These are phyloP conservation scores for Cladosporium sp. DNA, from an alignment of 2,329 filamentous ascomycete species.

Conservation along the genomic window DNA sequence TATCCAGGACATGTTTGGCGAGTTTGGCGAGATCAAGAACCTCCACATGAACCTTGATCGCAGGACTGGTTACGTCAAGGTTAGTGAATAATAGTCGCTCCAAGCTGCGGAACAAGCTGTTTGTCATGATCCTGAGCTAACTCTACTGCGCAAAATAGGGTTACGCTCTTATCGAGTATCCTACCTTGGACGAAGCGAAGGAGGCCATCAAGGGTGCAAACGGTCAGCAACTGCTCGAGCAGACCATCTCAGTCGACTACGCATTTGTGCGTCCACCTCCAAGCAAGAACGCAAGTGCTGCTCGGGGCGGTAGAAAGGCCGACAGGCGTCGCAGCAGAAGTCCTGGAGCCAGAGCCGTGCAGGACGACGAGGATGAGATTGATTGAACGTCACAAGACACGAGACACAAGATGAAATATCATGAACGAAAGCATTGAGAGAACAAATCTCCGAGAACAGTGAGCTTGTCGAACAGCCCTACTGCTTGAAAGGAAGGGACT, in stretches of 20 bases:
- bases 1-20: constrained; percentile 76
- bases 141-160: constrained; percentile 54
- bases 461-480: background rate
- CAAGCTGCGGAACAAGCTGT: background rate
- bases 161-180: constrained; percentile 82
- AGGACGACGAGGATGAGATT: constrained; percentile 25
- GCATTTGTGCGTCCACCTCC: constrained; percentile 81
- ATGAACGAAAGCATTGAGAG: background rate
- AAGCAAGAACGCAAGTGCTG: constrained; percentile 47
- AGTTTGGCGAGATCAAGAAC: constrained; percentile 86
- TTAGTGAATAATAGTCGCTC: constrained; percentile 37
- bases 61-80: constrained; percentile 84
- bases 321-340: constrained; percentile 46
- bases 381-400: constrained; percentile 1
- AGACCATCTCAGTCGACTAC: constrained; percentile 79
- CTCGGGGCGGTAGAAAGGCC: constrained; percentile 33
- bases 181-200: constrained; percentile 74
- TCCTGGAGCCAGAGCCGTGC: constrained; percentile 41
- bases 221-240: constrained; percentile 74
- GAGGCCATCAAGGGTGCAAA: constrained; percentile 82
- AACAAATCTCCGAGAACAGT: background rate
- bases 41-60: constrained; percentile 80
- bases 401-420: background rate
- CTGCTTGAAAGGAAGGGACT: background rate
- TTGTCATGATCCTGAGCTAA: constrained; percentile 8